Percentiles rank a stretch among this genome's conserved stretches.
Evolutionary conservation across 2,329 filamentous ascomycete species (phyloP).

Genomic region (Penicillium decumbens): DNA sequence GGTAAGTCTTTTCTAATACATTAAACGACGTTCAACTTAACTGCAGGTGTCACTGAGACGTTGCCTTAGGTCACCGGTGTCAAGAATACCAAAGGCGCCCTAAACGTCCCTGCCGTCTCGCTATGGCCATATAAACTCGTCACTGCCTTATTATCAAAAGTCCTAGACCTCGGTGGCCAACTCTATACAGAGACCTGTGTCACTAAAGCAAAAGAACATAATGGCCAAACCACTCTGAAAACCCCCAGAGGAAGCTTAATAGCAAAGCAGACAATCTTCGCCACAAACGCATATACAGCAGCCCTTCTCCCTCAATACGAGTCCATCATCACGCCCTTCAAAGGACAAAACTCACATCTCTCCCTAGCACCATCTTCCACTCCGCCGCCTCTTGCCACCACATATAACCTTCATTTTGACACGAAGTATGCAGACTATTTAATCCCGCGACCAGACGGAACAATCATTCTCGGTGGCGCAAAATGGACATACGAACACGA

Average conservation of each 20-base stretch:
- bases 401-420: conserved; percentile 53
- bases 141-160: not conserved
- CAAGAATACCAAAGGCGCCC: conserved; percentile 32
- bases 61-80: conserved; percentile 27
- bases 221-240: not conserved
- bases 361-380: conserved; percentile 15
- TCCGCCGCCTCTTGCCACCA: conserved; percentile 36
- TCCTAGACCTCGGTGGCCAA: not conserved
- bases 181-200: not conserved
- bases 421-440: conserved; percentile 59
- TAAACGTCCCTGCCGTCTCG: conserved; percentile 31
- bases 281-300: conserved; percentile 79
- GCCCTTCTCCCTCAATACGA: conserved; percentile 65
- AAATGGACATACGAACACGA: conserved; percentile 42
- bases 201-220: not conserved
- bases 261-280: conserved; percentile 65
- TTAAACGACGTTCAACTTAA: not conserved
- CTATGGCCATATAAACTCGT: conserved; percentile 67
- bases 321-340: conserved; percentile 68
- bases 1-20: not conserved
- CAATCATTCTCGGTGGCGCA: conserved; percentile 59
- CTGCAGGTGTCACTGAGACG: not conserved
- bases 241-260: conserved; percentile 58
- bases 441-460: conserved; percentile 51
- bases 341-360: conserved; percentile 49